Evolutionary conservation across 192 early-diverging fungal genomes (phyloP).

Genomic region (Haplosporangium gracile): DNA sequence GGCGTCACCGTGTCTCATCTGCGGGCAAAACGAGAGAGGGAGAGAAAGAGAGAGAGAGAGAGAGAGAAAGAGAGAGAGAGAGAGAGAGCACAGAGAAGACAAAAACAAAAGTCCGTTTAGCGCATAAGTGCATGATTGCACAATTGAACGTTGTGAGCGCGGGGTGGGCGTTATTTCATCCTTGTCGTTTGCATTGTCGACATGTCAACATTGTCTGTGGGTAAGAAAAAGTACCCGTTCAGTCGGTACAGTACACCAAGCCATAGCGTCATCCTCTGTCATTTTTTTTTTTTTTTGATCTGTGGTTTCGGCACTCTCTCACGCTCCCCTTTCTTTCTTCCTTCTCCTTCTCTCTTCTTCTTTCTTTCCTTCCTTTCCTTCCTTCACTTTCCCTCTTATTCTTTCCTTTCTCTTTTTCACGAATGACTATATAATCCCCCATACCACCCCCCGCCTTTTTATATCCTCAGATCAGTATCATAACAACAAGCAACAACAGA

Average conservation of each 20-base stretch:
- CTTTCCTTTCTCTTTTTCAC: background rate
- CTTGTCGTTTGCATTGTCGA: background rate
- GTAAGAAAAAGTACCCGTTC: background rate
- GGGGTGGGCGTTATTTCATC: background rate
- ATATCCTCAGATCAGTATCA: too few species aligned
- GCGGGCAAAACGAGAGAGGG: background rate
- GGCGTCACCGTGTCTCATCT: background rate
- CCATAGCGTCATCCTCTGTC: constrained; percentile 1
- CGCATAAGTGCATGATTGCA: background rate
- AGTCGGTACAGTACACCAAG: background rate
- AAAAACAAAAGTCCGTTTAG: background rate
- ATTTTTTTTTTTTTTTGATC: background rate
- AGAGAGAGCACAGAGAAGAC: background rate
- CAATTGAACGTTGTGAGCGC: background rate
- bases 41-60: too few species aligned
- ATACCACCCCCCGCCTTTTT: background rate
- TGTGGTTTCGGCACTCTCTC: background rate
- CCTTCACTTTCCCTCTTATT: background rate
- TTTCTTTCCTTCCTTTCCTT: background rate
- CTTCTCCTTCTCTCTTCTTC: background rate
- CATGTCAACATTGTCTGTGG: background rate
- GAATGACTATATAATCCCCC: background rate
- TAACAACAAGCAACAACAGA: background rate
- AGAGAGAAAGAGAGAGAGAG: too few species aligned
- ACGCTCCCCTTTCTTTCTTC: background rate